Percentiles rank a stretch among this genome's conserved stretches.
Evolutionary conservation across 148 eudicot genomes (phyloP).

Genomic region (Rhododendron kiyosumense): DNA sequence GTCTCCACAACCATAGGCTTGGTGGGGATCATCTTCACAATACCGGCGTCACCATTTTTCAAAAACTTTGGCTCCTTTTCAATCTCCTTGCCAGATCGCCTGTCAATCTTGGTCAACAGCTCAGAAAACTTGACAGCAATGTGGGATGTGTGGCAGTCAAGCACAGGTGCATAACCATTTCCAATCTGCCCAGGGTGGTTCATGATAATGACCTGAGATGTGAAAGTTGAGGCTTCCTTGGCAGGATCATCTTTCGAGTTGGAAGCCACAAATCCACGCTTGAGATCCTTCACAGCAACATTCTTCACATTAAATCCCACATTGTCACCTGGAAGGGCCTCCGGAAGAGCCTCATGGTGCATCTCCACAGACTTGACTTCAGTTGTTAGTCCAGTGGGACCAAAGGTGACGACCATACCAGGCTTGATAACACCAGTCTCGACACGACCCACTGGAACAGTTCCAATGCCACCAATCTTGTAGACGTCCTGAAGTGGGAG

Average conservation of each 20-base stretch:
- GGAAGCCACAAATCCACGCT: constrained; percentile 22
- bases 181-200: constrained; percentile 30
- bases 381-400: constrained; percentile 26
- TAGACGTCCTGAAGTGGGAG: constrained; percentile 29
- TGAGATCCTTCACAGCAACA: constrained; percentile 27
- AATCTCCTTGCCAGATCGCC: constrained; percentile 27
- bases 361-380: constrained; percentile 29
- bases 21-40: constrained; percentile 27
- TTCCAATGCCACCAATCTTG: constrained; percentile 31
- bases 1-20: constrained; percentile 31
- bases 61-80: constrained; percentile 30
- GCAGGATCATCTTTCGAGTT: constrained; percentile 26
- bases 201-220: constrained; percentile 26
- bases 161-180: constrained; percentile 24
- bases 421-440: constrained; percentile 27
- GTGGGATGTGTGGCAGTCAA: constrained; percentile 28
- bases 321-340: constrained; percentile 23
- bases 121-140: constrained; percentile 22
- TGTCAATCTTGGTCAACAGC: constrained; percentile 25
- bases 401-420: constrained; percentile 25
- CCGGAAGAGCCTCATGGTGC: constrained; percentile 21
- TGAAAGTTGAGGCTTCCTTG: constrained; percentile 19
- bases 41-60: constrained; percentile 25
- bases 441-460: constrained; percentile 26
- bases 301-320: constrained; percentile 27